Base-by-base conservation (phyloP, 495 filamentous ascomycete species). In the Penicillium salamii region DNA sequence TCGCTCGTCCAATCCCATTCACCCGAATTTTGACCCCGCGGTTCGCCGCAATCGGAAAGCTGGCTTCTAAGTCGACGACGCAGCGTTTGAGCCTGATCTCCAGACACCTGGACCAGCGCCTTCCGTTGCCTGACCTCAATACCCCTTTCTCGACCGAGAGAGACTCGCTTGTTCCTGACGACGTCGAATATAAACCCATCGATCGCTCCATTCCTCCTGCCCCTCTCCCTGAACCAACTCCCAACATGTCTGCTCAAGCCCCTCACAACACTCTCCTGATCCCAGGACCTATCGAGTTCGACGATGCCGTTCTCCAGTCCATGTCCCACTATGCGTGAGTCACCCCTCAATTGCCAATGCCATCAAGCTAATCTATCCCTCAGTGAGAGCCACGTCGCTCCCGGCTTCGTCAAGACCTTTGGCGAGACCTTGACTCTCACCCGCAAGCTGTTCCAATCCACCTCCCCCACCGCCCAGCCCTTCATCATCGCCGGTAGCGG, bases 271-370 rank as follows among this genome's bases (percentile, higher is more conserved):
- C 90, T 31, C 70, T 97, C 63, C 80, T 98, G 60, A 96, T 98
- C 62, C 93, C 93, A 19, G 93, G 93, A 21, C 93, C 93, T 64
- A 93, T 98, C 65, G 93, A 98, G 72, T 97, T 97, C 62, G 93
- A 97, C 67, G 93, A 98, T 89, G 91, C 84, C 35, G 93, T 98
- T 42, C 82, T 98, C 37, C 78, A 89, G 67, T 88, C 91, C 47
- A 97, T 97, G 93, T 80, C 86, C 67, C 93, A 97, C 72, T 95
- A 86, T 75, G 92, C 91, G 91, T 96, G 66, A 64, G 79, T 74
- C 26, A 23, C 7, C 34, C 15, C 31, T 23, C 44, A 31, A 41
- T 41, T 8, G 23, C 7, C 26, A 26, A 18, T n/a, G 28, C 19
- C 17, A 43, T 26, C 20, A 20, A 42, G 48, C 49, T 57, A 41